phyloP scores from a whole-genome alignment of 2,329 filamentous ascomycete species.

The Penicillium sp. region DNA sequence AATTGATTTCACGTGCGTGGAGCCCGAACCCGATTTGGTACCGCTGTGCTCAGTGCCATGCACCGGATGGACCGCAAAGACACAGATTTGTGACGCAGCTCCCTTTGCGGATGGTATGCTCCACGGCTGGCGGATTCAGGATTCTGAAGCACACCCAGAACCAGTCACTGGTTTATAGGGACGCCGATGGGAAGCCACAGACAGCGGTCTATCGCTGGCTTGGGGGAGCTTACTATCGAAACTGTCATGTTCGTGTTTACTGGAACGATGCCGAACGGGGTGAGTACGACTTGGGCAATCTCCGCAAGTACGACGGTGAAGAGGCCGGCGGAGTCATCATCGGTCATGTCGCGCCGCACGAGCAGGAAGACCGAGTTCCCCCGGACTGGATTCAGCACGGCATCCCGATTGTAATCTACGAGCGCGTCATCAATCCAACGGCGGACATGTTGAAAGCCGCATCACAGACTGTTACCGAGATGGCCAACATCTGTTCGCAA shows the following conservation, averaged over 20 bases:
- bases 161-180: conserved; percentile 27
- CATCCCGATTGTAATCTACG: conserved; percentile 38
- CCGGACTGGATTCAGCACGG: conserved; percentile 22
- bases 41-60: conserved; percentile 13
- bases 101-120: conserved; percentile 35
- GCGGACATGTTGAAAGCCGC: conserved; percentile 16
- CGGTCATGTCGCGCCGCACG: conserved; percentile 21
- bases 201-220: conserved; percentile 39
- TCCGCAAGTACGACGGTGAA: conserved; percentile 36
- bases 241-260: conserved; percentile 28
- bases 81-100: conserved; percentile 22
- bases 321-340: conserved; percentile 29
- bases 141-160: conserved; percentile 29
- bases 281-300: conserved; percentile 21
- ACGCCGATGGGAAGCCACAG: conserved; percentile 14
- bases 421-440: conserved; percentile 32
- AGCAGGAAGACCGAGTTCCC: conserved; percentile 27
- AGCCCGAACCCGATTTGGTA: not conserved
- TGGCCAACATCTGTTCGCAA: not conserved
- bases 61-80: not conserved
- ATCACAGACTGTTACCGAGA: not conserved
- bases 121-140: conserved; percentile 9
- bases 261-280: conserved; percentile 35
- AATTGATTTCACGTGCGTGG: conserved; percentile 25
- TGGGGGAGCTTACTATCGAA: conserved; percentile 37